These are phyloP conservation scores for Vanderwaltozyma tropicalis DNA, from an alignment of 805 yeast species.

Conservation along the genomic window DNA sequence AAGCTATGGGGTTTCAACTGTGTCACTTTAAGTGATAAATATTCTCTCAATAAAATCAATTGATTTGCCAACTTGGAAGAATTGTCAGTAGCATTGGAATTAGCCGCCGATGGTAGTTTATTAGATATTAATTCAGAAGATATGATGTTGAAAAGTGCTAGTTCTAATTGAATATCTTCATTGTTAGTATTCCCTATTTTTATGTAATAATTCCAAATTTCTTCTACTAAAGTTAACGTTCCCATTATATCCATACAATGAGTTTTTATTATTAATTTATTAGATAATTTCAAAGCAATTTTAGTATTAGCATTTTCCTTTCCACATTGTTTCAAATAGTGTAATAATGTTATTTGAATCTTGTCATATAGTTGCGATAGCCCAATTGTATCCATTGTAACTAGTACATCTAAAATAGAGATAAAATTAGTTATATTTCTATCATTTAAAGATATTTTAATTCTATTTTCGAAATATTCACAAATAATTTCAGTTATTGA, in stretches of 20 bases:
- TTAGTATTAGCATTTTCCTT: slow-evolving; percentile 27
- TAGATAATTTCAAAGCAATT: slow-evolving; percentile 34
- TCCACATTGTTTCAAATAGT: slow-evolving; percentile 13
- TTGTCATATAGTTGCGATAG: slow-evolving; percentile 11
- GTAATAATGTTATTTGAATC: slow-evolving; percentile 11
- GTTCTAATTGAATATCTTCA: slow-evolving; percentile 34
- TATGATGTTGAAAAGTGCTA: slow-evolving; percentile 37
- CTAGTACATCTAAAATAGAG: slow-evolving; percentile 13
- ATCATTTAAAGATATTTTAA: slow-evolving; percentile 13
- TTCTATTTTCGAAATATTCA: slow-evolving; percentile 6
- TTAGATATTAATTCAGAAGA: slow-evolving; percentile 32
- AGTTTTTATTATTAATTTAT: slow-evolving; percentile 34
- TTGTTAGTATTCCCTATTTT: slow-evolving; percentile 33
- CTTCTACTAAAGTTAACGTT: slow-evolving; percentile 30
- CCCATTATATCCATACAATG: slow-evolving; percentile 33
- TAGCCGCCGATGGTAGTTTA: too few relatives aligned
- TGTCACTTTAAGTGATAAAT: too few relatives aligned
- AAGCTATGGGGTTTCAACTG: too few relatives aligned
- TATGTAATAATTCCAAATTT: slow-evolving; percentile 32
- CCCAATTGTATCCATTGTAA: slow-evolving; percentile 19
- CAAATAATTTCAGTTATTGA: slow-evolving; percentile 11
- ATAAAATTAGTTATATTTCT: slow-evolving; percentile 23
- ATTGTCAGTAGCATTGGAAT: too few relatives aligned
- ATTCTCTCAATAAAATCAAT: too few relatives aligned
- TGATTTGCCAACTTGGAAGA: too few relatives aligned